Evolutionary conservation across 768 basidiomycete genomes (phyloP).

Genomic region (Obba rivulosa): DNA sequence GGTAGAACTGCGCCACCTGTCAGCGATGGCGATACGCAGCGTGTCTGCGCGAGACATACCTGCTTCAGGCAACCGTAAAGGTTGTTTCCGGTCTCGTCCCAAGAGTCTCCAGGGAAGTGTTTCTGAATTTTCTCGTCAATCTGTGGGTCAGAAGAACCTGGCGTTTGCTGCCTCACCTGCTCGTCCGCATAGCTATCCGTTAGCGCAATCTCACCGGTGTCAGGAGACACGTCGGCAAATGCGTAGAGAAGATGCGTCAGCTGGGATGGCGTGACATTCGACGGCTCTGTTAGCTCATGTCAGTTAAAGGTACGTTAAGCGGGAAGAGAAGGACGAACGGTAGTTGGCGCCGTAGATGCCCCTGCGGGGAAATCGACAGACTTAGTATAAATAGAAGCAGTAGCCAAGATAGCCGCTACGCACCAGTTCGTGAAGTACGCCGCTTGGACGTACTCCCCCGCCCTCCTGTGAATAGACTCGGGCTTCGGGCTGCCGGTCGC

Average conservation of each 20-base stretch:
- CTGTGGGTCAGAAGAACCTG: neutral
- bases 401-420: neutral
- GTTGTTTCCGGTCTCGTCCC: constrained; percentile 72
- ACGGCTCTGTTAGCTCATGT: constrained; percentile 46
- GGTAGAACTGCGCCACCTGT: constrained; percentile 28
- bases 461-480: constrained; percentile 36
- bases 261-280: constrained; percentile 49
- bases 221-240: constrained; percentile 67
- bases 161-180: constrained; percentile 34
- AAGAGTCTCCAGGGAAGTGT: constrained; percentile 67
- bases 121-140: constrained; percentile 36
- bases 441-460: constrained; percentile 16
- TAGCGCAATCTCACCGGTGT: constrained; percentile 56
- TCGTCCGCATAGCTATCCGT: constrained; percentile 75
- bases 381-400: neutral
- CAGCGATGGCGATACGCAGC: neutral
- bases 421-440: constrained; percentile 58
- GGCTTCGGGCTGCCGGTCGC: constrained; percentile 26
- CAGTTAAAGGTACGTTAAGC: neutral
- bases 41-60: constrained; percentile 25
- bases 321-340: constrained; percentile 13
- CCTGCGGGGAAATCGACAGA: constrained; percentile 10
- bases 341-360: constrained; percentile 28
- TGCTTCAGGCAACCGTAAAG: constrained; percentile 82
- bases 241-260: constrained; percentile 78